Evolutionary conservation across 768 basidiomycete species (phyloP).

Genomic region (Mycena rebaudengoi): DNA sequence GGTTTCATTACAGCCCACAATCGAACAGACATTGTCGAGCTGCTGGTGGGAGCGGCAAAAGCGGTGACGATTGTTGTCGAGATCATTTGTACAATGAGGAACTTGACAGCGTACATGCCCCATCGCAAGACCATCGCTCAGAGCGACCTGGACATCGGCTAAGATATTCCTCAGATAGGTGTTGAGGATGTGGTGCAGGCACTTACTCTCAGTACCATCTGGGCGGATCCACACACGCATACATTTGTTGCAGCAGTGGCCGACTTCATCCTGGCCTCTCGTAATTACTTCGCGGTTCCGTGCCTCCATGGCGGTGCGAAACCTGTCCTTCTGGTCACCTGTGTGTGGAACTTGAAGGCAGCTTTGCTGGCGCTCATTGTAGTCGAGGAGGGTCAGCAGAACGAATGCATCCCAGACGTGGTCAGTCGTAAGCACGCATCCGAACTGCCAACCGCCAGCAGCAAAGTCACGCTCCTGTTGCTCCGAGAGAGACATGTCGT

Average conservation of each 20-base stretch:
- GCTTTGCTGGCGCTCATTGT: slow-evolving; percentile 10
- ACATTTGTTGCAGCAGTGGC: slow-evolving; percentile 38
- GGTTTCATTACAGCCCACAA: slow-evolving; percentile 18
- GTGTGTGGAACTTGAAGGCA: slow-evolving; percentile 32
- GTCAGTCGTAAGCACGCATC: slow-evolving; percentile 20
- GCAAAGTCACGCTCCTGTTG: slow-evolving; percentile 3
- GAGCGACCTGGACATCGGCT: neutral
- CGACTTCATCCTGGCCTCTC: slow-evolving; percentile 35
- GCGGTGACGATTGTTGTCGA: slow-evolving; percentile 22
- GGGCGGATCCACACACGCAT: slow-evolving; percentile 22
- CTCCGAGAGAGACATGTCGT: slow-evolving; percentile 17
- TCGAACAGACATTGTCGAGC: slow-evolving; percentile 14
- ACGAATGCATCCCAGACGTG: slow-evolving; percentile 41
- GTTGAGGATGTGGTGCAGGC: too few relatives aligned
- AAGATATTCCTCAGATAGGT: neutral
- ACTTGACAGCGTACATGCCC: slow-evolving; percentile 27
- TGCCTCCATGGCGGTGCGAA: slow-evolving; percentile 32
- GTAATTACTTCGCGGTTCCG: slow-evolving; percentile 32
- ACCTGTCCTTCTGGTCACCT: slow-evolving; percentile 34
- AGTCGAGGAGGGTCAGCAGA: slow-evolving; percentile 34
- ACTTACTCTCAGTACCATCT: too few relatives aligned
- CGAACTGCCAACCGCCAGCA: slow-evolving; percentile 29
- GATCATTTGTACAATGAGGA: slow-evolving; percentile 12
- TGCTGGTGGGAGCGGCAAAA: slow-evolving; percentile 23
- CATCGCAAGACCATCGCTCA: slow-evolving; percentile 26